Base-by-base conservation (phyloP, 768 basidiomycete species). In the Amanita muscaria region DNA sequence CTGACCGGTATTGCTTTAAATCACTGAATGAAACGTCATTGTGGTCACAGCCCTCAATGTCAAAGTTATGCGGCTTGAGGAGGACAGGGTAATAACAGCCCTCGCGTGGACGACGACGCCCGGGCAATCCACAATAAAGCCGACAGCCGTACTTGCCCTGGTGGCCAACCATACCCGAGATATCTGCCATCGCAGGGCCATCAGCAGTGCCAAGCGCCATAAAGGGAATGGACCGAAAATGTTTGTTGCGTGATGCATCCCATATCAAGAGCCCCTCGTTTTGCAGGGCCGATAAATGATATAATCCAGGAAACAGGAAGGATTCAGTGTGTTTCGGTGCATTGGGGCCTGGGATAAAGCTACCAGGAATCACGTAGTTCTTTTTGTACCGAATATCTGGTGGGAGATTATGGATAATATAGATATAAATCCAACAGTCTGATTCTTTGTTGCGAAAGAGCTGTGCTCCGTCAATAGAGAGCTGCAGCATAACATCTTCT, bases 341-440 rank as follows among this genome's bases (percentile, higher is more conserved):
- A 9, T 62, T 53, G 14, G 58, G 57, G 0, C 63, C 63, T 12
- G 61, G 59, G 31, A 61, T 54, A 33, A 64, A 45, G 5, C 49
- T 51, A 2, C 53, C 59, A 9, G 57, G 58, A 9, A 62, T 16
- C 5, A 61, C 48, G 48, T 56, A 40, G 9, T 44, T 27, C 29
- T 57, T 56, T 32, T 59, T 59, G 46, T 59, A 64, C 0, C 56
- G 53, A 0, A 33, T 11, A 8, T 56, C 44, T 0, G 64, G 65
- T 5, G 46, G 23, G 8, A 54, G 53, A 42, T 68, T 53, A 2
- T 54, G 31, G 10, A 72, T 49, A 5, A 69, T 44, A 67, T 68
- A 72, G 11, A 72, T 64, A 22, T 47, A 59, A 1, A 72, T 67
- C 70, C 68, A 70, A 18, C 57, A 61, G n/a, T n/a, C n/a, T n/a